A percentile compares a stretch with the other conserved stretches of the same genome.
These are phyloP conservation scores for Diaporthe batatas DNA, from an alignment of 2,329 filamentous ascomycete genomes.

Conservation along the genomic window DNA sequence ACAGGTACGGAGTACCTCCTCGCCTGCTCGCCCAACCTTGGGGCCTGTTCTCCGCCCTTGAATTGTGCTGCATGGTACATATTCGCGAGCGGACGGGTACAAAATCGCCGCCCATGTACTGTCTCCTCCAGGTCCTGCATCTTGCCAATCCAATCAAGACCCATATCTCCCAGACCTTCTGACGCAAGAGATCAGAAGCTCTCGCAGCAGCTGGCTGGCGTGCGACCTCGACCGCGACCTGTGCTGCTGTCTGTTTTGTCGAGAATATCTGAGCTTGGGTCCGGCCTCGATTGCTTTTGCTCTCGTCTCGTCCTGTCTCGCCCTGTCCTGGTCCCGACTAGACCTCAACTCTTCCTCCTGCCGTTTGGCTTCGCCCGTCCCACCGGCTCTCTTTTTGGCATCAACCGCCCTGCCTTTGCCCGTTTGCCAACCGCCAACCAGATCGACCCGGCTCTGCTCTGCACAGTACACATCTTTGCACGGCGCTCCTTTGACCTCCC, in stretches of 20 bases:
- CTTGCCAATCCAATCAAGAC: constrained; percentile 37
- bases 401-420: constrained; percentile 2
- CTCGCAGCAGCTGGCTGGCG: constrained; percentile 31
- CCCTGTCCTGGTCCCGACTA: background rate
- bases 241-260: constrained; percentile 7
- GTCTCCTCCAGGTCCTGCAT: constrained; percentile 22
- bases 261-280: background rate
- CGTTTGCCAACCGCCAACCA: constrained; percentile 19
- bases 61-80: constrained; percentile 11
- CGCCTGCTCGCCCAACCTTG: background rate
- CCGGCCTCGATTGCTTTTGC: constrained; percentile 6
- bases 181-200: constrained; percentile 42
- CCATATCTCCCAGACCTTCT: constrained; percentile 39
- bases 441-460: background rate
- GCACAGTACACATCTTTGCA: too few relatives aligned
- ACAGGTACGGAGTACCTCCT: constrained; percentile 12
- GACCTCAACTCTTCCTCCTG: background rate
- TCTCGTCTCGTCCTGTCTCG: constrained; percentile 15
- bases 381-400: background rate
- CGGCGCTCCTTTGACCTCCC: constrained; percentile 7
- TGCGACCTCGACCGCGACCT: constrained; percentile 8
- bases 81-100: constrained; percentile 3
- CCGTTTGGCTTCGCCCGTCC: background rate
- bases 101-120: constrained; percentile 11
- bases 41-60: background rate